Conservation (phyloP, 2,329 filamentous ascomycete genomes). For the Spiromastix sp. region DNA sequence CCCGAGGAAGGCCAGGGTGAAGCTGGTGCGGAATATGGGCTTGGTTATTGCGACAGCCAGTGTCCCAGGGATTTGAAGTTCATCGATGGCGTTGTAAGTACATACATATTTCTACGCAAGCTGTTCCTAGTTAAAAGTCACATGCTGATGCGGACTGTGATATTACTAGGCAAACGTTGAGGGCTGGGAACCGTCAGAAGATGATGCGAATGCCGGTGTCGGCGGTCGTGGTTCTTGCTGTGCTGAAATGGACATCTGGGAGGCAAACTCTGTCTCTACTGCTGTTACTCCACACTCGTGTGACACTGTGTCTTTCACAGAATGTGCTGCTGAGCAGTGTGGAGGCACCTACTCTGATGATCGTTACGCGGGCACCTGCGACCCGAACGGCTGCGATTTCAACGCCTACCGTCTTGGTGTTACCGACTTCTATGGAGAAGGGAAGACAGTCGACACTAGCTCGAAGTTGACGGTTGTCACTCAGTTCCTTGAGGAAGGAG, state of each 20-base stretch:
- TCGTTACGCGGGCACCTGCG: constrained; percentile 49
- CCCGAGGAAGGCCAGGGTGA: constrained; percentile 15
- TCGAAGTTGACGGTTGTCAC: constrained; percentile 51
- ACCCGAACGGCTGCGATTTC: constrained; percentile 57
- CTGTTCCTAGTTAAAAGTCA: constrained; percentile 4
- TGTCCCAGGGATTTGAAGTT: constrained; percentile 39
- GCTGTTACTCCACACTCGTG: constrained; percentile 54
- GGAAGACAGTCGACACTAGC: constrained; percentile 45
- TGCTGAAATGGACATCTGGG: constrained; percentile 54
- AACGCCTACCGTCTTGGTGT: constrained; percentile 54
- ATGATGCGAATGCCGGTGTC: constrained; percentile 40
- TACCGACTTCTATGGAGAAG: constrained; percentile 48
- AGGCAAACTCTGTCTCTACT: constrained; percentile 51
- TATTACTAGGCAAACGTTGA: constrained; percentile 37
- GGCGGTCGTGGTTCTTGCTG: constrained; percentile 47
- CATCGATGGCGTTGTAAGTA: constrained; percentile 38
- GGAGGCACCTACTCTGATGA: constrained; percentile 38
- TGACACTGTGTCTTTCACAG: constrained; percentile 33
- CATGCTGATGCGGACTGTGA: no score
- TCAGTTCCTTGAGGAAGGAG: constrained; percentile 43
- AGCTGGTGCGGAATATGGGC: constrained; percentile 16
- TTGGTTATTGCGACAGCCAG: constrained; percentile 46
- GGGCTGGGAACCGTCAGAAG: constrained; percentile 36
- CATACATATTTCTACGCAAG: constrained; percentile 11
- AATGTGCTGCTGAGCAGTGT: constrained; percentile 30